Evolutionary conservation across 1,284 basidiomycete genomes (phyloP).

Genomic region (Trichosporon sp.): DNA sequence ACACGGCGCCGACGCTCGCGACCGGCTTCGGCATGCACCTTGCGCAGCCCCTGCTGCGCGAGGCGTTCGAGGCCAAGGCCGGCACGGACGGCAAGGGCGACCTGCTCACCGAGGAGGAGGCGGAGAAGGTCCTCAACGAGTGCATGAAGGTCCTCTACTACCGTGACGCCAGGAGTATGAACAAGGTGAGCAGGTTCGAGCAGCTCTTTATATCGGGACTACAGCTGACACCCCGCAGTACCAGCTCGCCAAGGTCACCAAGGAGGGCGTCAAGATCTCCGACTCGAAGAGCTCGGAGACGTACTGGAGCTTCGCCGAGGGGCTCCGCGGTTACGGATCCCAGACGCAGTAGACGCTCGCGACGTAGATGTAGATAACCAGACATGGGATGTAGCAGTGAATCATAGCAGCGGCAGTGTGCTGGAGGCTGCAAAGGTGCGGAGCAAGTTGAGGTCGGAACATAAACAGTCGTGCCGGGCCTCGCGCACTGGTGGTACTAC

Average conservation of each 20-base stretch:
- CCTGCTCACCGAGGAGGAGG: slow-evolving; percentile 71
- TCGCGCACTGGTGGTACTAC: no score
- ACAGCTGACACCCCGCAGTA: slow-evolving; percentile 57
- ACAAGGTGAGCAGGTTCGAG: slow-evolving; percentile 65
- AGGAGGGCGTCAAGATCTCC: slow-evolving; percentile 70
- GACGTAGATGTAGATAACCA: slow-evolving; percentile 4
- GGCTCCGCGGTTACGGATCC: slow-evolving; percentile 60
- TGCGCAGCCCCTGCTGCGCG: slow-evolving; percentile 85
- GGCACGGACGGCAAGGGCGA: slow-evolving; percentile 74
- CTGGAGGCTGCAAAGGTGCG: no score
- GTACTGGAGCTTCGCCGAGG: slow-evolving; percentile 88
- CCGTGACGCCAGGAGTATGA: slow-evolving; percentile 89
- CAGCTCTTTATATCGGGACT: background rate
- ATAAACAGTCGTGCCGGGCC: no score
- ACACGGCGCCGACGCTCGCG: slow-evolving; percentile 87
- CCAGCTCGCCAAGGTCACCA: slow-evolving; percentile 88
- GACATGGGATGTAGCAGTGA: slow-evolving; percentile 5
- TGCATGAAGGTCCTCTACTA: slow-evolving; percentile 96
- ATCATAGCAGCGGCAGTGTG: background rate
- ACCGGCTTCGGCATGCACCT: slow-evolving; percentile 96
- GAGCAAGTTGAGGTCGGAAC: no score
- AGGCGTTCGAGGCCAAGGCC: slow-evolving; percentile 56
- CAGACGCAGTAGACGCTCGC: slow-evolving; percentile 57
- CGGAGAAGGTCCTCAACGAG: slow-evolving; percentile 71
- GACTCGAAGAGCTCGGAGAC: slow-evolving; percentile 75